These are phyloP conservation scores for Solanum dulcamara DNA, from an alignment of 257 asterid genomes.

Conservation along the genomic window DNA sequence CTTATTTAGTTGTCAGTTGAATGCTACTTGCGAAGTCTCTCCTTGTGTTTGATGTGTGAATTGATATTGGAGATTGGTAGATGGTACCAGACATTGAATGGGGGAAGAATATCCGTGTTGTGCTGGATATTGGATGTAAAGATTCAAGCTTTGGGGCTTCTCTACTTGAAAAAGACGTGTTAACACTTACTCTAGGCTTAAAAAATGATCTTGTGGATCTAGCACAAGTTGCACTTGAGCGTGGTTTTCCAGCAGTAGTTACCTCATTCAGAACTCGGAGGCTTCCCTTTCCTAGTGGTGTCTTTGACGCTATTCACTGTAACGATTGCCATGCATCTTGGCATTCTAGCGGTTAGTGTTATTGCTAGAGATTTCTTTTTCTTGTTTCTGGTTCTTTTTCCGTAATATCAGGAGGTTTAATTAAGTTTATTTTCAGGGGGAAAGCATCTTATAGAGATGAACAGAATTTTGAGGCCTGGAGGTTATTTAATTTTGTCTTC, in stretches of 20 bases:
- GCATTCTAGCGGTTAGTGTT: conserved; percentile 71
- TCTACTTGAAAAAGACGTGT: conserved; percentile 62
- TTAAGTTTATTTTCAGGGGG: conserved; percentile 51
- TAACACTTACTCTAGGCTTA: conserved; percentile 74
- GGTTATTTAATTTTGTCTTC: conserved; percentile 83
- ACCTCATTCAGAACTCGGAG: conserved; percentile 64
- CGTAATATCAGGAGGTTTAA: neutral
- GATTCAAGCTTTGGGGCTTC: conserved; percentile 79
- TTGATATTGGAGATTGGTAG: conserved; percentile 27
- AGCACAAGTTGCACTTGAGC: conserved; percentile 83
- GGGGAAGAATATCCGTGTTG: conserved; percentile 84
- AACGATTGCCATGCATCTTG: conserved; percentile 67
- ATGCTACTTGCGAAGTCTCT: neutral
- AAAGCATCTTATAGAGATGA: conserved; percentile 79
- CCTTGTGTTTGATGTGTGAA: conserved; percentile 10
- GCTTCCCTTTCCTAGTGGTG: conserved; percentile 92
- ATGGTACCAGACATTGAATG: conserved; percentile 98
- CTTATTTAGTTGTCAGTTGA: neutral
- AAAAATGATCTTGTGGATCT: conserved; percentile 81
- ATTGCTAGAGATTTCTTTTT: neutral
- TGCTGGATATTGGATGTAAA: conserved; percentile 79
- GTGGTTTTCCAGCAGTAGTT: conserved; percentile 83
- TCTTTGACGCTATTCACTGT: conserved; percentile 84
- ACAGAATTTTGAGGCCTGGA: conserved; percentile 89
- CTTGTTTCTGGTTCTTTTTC: conserved; percentile 5